phyloP scores from a whole-genome alignment of 2,329 filamentous ascomycete species.

The Raffaelea ambrosiae region DNA sequence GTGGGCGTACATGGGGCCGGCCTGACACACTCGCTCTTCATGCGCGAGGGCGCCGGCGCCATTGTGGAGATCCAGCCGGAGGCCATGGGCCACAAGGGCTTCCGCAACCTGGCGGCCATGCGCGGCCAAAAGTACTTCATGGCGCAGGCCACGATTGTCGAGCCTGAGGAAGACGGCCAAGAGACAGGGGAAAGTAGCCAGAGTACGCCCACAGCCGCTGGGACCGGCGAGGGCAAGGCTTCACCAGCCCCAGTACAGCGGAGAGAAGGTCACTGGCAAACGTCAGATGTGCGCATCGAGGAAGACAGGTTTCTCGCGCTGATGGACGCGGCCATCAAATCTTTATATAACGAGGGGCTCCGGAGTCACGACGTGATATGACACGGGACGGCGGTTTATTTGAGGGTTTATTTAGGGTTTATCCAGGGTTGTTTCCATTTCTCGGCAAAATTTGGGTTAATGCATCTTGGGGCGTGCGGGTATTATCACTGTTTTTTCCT shows the following conservation, averaged over 20 bases:
- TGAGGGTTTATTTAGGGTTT: too few species aligned
- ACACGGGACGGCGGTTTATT: too few species aligned
- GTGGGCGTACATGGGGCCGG: slow-evolving; percentile 35
- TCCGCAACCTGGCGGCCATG: slow-evolving; percentile 32
- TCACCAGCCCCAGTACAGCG: too few species aligned
- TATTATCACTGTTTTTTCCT: too few species aligned
- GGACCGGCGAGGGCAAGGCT: too few species aligned
- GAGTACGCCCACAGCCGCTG: too few species aligned
- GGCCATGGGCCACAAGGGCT: slow-evolving; percentile 26
- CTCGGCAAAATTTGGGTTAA: too few species aligned
- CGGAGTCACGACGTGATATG: slow-evolving; percentile 3
- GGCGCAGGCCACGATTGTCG: slow-evolving; percentile 18
- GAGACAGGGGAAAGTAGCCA: background rate
- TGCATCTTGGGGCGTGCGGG: too few species aligned
- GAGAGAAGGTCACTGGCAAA: slow-evolving; percentile 5
- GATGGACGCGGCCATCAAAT: slow-evolving; percentile 10
- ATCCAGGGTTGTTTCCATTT: too few species aligned
- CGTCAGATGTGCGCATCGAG: slow-evolving; percentile 7
- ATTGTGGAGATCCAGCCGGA: slow-evolving; percentile 34
- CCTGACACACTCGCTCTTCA: slow-evolving; percentile 32
- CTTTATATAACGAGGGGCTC: slow-evolving; percentile 4
- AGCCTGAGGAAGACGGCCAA: background rate
- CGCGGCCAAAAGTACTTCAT: slow-evolving; percentile 27
- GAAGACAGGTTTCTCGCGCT: slow-evolving; percentile 8
- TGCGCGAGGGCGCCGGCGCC: slow-evolving; percentile 20